Evolutionary conservation across 176 grass and related monocot genomes (phyloP).

Genomic region (Musa troglodytarum): DNA sequence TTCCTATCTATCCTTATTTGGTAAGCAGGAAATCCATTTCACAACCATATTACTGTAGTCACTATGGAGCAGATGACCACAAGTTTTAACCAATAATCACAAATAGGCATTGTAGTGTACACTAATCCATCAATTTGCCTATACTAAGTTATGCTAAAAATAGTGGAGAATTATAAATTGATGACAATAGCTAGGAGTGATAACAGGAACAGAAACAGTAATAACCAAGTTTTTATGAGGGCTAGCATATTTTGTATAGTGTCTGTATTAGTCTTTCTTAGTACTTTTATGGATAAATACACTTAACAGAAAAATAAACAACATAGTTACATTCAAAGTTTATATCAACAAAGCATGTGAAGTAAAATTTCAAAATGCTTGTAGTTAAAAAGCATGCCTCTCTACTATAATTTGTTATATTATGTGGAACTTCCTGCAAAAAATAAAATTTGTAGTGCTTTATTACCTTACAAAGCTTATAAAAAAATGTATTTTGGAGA

Average conservation of each 20-base stretch:
- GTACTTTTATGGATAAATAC: background rate
- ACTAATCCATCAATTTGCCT: no score
- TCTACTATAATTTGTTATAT: background rate
- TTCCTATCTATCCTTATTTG: background rate
- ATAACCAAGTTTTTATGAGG: no score
- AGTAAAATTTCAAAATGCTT: background rate
- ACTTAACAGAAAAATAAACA: background rate
- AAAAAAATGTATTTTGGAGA: slow-evolving; percentile 73
- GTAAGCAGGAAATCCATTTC: background rate
- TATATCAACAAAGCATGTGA: no score
- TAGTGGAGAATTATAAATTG: no score
- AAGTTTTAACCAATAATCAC: no score
- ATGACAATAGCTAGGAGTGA: no score
- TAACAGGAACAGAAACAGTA: no score
- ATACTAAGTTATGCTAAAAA: no score
- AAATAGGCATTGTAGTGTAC: no score
- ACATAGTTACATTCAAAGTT: background rate
- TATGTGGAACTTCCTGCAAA: background rate
- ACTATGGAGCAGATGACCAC: background rate
- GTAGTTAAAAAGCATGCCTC: background rate
- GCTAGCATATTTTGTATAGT: background rate
- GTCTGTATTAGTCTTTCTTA: background rate
- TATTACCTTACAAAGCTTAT: slow-evolving; percentile 74
- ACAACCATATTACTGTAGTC: background rate
- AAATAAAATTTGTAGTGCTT: slow-evolving; percentile 3